Evolutionary conservation across 2,329 filamentous ascomycete species (phyloP).

Genomic region (Phialophora macrospora): DNA sequence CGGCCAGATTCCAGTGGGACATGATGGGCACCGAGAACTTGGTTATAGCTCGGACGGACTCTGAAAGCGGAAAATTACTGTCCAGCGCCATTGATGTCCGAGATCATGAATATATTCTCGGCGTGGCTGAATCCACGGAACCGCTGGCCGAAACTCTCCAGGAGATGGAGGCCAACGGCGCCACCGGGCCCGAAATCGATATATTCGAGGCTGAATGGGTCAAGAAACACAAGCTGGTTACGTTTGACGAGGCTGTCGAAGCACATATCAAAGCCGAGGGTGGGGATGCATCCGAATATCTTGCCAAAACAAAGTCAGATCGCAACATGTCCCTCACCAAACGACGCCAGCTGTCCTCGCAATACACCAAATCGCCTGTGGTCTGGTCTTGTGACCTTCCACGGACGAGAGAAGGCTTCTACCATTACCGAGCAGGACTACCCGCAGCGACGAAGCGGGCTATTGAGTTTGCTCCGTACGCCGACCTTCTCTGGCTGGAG

Average conservation of each 20-base stretch:
- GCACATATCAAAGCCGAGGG: conserved; percentile 72
- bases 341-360: conserved; percentile 72
- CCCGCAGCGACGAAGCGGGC: conserved; percentile 88
- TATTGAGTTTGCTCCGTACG: conserved; percentile 86
- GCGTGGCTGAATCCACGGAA: conserved; percentile 76
- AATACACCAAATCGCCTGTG: conserved; percentile 70
- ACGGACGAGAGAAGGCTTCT: conserved; percentile 90
- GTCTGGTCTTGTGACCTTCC: conserved; percentile 91
- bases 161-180: conserved; percentile 82
- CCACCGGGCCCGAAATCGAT: conserved; percentile 79
- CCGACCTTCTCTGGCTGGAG: conserved; percentile 96
- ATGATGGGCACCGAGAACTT: conserved; percentile 96
- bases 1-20: conserved; percentile 96
- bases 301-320: conserved; percentile 64
- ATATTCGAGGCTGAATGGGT: conserved; percentile 86
- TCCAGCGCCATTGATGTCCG: conserved; percentile 90
- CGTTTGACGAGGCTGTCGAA: conserved; percentile 88
- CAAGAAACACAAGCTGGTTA: conserved; percentile 80
- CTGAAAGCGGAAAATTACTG: conserved; percentile 87
- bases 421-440: conserved; percentile 75
- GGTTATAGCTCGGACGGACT: conserved; percentile 92
- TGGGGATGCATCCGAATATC: conserved; percentile 69
- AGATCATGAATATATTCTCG: conserved; percentile 96
- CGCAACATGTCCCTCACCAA: conserved; percentile 77
- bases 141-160: conserved; percentile 88